Percentiles rank a stretch among this genome's conserved stretches.
phyloP scores from a whole-genome alignment of 1,284 basidiomycete genomes.

The Neonothopanus nambi region DNA sequence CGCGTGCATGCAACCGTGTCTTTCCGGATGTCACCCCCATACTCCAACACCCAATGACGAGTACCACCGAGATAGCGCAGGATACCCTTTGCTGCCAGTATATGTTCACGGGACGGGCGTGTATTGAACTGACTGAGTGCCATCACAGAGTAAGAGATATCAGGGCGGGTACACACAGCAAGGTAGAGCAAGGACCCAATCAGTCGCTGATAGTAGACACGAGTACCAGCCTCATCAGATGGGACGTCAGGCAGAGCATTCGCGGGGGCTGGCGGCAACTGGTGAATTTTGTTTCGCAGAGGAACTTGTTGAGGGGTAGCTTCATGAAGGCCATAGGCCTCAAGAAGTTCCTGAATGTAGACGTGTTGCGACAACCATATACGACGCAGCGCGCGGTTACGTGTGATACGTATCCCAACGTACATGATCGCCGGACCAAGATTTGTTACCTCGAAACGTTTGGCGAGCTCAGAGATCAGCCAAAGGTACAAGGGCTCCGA shows the following conservation, averaged over 20 bases:
- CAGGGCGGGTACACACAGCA: neutral
- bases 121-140: constrained; percentile 5
- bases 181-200: constrained; percentile 5
- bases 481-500: neutral
- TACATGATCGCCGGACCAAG: neutral
- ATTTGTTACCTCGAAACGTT: neutral
- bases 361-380: constrained; percentile 7
- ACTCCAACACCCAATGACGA: neutral
- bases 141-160: constrained; percentile 5
- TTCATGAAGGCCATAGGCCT: neutral
- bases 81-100: constrained; percentile 1
- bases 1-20: too few species aligned
- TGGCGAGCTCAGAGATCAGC: neutral
- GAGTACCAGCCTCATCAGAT: neutral
- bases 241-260: neutral
- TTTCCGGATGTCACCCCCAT: constrained; percentile 11
- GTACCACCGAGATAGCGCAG: constrained; percentile 7
- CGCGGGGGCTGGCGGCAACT: neutral
- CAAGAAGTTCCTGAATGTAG: constrained; percentile 9
- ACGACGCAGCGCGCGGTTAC: neutral
- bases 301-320: neutral
- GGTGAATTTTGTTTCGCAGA: neutral
- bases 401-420: constrained; percentile 2
- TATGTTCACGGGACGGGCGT: neutral
- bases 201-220: neutral